Evolutionary conservation across 2,329 filamentous ascomycete species (phyloP).

Genomic region (Epichloe bromicola): DNA sequence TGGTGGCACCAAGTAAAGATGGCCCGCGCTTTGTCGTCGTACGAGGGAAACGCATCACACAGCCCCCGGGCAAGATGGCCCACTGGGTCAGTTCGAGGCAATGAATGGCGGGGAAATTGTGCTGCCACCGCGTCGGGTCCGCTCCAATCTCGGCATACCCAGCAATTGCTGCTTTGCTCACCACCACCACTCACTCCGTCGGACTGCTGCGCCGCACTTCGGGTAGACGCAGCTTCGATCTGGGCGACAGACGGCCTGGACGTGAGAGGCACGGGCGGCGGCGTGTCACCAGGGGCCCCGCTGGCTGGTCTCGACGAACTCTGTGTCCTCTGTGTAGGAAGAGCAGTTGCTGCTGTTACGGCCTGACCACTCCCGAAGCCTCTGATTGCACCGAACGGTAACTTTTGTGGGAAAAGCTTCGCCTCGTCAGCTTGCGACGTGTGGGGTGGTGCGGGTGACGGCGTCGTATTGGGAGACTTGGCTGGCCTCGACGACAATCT

Average conservation of each 20-base stretch:
- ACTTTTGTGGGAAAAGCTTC: conserved; percentile 5
- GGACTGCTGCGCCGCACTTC: conserved; percentile 14
- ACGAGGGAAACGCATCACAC: conserved; percentile 65
- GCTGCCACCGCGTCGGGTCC: conserved; percentile 65
- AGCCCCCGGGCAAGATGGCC: conserved; percentile 64
- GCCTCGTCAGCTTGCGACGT: conserved; percentile 1
- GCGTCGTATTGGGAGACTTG: conserved; percentile 15
- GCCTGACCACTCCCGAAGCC: conserved; percentile 11
- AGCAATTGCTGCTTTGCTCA: conserved; percentile 36
- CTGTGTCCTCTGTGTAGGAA: neutral
- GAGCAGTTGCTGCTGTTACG: neutral
- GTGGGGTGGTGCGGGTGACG: conserved; percentile 2
- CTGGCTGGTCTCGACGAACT: conserved; percentile 4
- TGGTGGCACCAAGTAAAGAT: conserved; percentile 95
- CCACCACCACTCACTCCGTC: neutral
- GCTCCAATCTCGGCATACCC: conserved; percentile 81
- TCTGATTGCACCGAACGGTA: conserved; percentile 7
- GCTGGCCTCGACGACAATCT: conserved; percentile 36
- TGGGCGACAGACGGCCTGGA: conserved; percentile 40
- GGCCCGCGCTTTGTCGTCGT: conserved; percentile 80
- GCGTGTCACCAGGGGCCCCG: conserved; percentile 18
- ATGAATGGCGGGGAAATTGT: conserved; percentile 56
- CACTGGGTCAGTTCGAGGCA: conserved; percentile 54
- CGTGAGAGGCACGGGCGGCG: conserved; percentile 38
- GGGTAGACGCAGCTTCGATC: conserved; percentile 30